Evolutionary conservation across 371 early-diverging fungal genomes (phyloP).

Genomic region (Mucor sp.): DNA sequence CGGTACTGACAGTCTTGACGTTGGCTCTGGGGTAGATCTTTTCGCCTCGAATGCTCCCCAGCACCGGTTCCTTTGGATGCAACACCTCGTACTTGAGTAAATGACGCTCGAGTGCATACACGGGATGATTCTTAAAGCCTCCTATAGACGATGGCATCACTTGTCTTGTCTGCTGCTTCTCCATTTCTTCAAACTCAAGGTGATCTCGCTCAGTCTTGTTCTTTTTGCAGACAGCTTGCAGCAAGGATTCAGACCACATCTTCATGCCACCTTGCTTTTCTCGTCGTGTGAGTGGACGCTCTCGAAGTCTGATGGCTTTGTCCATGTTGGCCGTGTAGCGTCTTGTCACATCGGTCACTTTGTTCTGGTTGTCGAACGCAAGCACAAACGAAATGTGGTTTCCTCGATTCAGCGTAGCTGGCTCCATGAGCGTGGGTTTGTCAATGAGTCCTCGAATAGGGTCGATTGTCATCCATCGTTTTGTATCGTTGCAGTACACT

Average conservation of each 20-base stretch:
- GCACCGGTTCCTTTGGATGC: constrained; percentile 58
- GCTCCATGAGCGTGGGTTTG: constrained; percentile 56
- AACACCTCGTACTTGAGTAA: constrained; percentile 75
- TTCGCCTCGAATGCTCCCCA: constrained; percentile 81
- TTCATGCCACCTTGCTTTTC: constrained; percentile 38
- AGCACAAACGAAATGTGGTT: constrained; percentile 64
- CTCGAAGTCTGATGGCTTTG: constrained; percentile 54
- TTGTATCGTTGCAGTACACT: constrained; percentile 42
- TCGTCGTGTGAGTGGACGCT: constrained; percentile 45
- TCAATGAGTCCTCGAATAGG: constrained; percentile 60
- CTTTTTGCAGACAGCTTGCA: constrained; percentile 13
- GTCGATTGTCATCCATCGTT: constrained; percentile 68
- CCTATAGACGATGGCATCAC: constrained; percentile 80
- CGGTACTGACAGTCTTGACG: constrained; percentile 62
- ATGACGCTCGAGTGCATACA: constrained; percentile 87
- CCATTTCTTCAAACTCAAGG: constrained; percentile 57
- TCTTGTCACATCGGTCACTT: constrained; percentile 66
- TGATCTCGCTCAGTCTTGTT: constrained; percentile 34
- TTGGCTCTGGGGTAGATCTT: constrained; percentile 76
- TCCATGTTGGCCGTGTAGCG: constrained; percentile 67
- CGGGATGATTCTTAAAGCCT: constrained; percentile 80
- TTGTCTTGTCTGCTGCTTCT: constrained; percentile 48
- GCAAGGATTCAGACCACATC: constrained; percentile 38
- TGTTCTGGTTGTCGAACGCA: constrained; percentile 44
- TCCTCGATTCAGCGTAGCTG: constrained; percentile 33